Conservation (phyloP, 768 basidiomycete species). For the Boletales sp. region DNA sequence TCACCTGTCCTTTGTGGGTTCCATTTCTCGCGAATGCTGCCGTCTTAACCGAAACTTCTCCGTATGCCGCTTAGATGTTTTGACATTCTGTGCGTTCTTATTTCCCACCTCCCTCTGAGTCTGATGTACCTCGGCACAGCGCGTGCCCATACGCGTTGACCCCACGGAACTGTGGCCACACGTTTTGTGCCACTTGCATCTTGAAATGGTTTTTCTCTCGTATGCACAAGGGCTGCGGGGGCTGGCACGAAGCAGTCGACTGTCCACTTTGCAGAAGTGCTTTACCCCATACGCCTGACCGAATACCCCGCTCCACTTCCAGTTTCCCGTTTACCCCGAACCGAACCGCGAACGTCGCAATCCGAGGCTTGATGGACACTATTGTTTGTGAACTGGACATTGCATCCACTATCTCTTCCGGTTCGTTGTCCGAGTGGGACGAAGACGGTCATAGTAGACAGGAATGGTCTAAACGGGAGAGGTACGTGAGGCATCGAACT, state of each 20-base stretch:
- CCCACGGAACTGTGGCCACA: constrained; percentile 59
- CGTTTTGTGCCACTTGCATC: constrained; percentile 65
- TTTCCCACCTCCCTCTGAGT: constrained; percentile 1
- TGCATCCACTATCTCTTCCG: constrained; percentile 27
- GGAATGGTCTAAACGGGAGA: constrained; percentile 60
- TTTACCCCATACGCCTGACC: constrained; percentile 50
- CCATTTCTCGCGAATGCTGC: neutral
- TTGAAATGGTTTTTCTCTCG: constrained; percentile 69
- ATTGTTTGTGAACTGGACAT: constrained; percentile 40
- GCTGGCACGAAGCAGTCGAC: constrained; percentile 65
- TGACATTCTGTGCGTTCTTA: constrained; percentile 46
- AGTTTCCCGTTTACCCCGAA: constrained; percentile 66
- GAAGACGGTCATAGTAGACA: constrained; percentile 45
- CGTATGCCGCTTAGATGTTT: constrained; percentile 46
- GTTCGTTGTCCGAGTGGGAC: constrained; percentile 47
- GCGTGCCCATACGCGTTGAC: constrained; percentile 56
- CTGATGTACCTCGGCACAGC: constrained; percentile 14
- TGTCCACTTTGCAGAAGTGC: constrained; percentile 64
- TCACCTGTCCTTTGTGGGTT: constrained; percentile 61
- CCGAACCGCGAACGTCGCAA: constrained; percentile 49
- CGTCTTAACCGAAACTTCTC: constrained; percentile 11
- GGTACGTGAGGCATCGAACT: constrained; percentile 34
- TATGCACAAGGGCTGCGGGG: constrained; percentile 57
- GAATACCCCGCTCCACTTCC: constrained; percentile 43
- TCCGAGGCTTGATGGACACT: constrained; percentile 51